Percentiles rank a stretch among this genome's conserved stretches.
Conservation (phyloP, 129 eudicot species). For the Flaveria trinervia region DNA sequence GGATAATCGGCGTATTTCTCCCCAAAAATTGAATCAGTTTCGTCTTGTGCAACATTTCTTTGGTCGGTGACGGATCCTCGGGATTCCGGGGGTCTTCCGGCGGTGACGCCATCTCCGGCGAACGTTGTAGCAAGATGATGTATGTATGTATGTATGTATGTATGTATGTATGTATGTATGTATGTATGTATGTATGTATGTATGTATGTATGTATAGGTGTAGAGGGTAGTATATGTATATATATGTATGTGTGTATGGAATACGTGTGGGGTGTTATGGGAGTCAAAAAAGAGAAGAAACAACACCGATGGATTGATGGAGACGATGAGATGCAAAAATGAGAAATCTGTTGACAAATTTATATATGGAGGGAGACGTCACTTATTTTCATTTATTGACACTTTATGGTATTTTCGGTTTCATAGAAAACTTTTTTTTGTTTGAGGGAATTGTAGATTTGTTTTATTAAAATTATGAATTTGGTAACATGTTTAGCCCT, state of each 20-base stretch:
- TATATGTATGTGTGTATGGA: not conserved
- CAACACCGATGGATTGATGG: constrained; percentile 6
- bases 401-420: constrained; percentile 6
- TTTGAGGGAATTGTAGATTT: too few species aligned
- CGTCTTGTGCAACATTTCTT: constrained; percentile 64
- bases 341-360: constrained; percentile 19
- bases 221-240: not conserved
- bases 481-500: too few species aligned
- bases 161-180: not conserved
- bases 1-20: constrained; percentile 65
- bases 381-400: not conserved
- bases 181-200: not conserved
- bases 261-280: not conserved
- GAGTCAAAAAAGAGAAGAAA: constrained; percentile 31
- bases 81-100: constrained; percentile 41
- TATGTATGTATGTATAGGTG: too few species aligned
- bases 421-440: not conserved
- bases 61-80: constrained; percentile 32
- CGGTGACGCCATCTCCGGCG: constrained; percentile 41
- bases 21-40: constrained; percentile 74
- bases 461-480: too few species aligned
- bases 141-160: not conserved
- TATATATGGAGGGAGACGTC: constrained; percentile 24
- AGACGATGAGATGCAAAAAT: constrained; percentile 30
- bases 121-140: constrained; percentile 20